phyloP scores from a whole-genome alignment of 495 filamentous ascomycete species.

The Pseudoneurospora amorphoporcata region DNA sequence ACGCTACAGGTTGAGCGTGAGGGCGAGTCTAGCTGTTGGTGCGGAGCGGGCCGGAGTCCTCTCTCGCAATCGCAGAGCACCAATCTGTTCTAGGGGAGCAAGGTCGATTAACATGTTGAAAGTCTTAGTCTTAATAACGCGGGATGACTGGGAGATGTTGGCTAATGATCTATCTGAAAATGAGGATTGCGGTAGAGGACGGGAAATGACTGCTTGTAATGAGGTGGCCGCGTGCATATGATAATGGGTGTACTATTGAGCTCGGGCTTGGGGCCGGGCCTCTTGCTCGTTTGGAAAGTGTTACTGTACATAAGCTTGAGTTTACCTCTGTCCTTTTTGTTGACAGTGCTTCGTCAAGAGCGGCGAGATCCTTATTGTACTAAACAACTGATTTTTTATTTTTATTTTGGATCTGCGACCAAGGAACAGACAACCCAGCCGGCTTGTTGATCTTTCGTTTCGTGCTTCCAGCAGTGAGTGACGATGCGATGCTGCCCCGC shows the following conservation, averaged over 20 bases:
- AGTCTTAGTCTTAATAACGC: background rate
- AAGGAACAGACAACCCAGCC: background rate
- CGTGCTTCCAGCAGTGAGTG: background rate
- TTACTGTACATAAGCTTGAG: background rate
- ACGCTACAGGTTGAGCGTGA: slow-evolving; percentile 68
- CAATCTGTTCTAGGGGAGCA: slow-evolving; percentile 13
- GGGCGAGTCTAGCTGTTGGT: slow-evolving; percentile 73
- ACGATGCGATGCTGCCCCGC: background rate
- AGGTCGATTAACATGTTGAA: background rate
- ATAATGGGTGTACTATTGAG: background rate
- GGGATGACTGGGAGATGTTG: background rate
- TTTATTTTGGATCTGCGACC: background rate
- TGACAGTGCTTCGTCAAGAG: background rate
- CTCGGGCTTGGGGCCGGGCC: background rate
- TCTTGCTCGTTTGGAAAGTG: background rate
- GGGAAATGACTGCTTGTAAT: background rate
- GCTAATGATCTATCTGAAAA: background rate
- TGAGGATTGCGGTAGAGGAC: background rate
- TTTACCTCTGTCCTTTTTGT: background rate
- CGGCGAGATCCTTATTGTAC: background rate
- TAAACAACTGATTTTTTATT: background rate
- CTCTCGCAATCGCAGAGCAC: slow-evolving; percentile 17
- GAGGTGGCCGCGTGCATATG: background rate
- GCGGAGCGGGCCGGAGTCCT: slow-evolving; percentile 37
- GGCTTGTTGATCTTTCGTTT: background rate